A percentile compares a stretch with the other conserved stretches of the same genome.
Conservation (phyloP, 179 eudicot genomes). For the Gypsophila paniculata region DNA sequence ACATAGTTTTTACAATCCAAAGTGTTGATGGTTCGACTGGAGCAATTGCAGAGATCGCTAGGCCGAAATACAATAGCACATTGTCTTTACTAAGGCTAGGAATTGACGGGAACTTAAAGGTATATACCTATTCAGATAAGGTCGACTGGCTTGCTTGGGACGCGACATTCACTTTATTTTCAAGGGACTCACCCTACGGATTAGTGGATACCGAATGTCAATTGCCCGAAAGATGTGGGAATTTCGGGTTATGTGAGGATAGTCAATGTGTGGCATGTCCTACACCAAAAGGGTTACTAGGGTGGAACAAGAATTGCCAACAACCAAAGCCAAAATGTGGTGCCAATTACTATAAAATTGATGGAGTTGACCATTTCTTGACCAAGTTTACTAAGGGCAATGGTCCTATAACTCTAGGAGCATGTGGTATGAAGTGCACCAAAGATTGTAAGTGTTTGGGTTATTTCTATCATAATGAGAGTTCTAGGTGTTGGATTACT, state of each 20-base stretch:
- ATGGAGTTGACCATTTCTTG: conserved; percentile 46
- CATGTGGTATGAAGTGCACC: conserved; percentile 40
- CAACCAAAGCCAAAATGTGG: conserved; percentile 34
- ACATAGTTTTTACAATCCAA: conserved; percentile 25
- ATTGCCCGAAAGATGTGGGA: conserved; percentile 42
- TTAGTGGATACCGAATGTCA: conserved; percentile 40
- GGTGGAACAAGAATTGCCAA: conserved; percentile 51
- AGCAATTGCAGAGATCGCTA: conserved; percentile 20
- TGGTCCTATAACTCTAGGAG: conserved; percentile 36
- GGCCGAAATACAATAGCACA: conserved; percentile 43
- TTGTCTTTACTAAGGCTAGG: conserved; percentile 41
- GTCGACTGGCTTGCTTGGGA: conserved; percentile 33
- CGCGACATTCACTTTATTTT: conserved; percentile 30
- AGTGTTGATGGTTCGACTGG: conserved; percentile 20
- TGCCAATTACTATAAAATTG: conserved; percentile 35
- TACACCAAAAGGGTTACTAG: conserved; percentile 39
- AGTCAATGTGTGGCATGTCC: conserved; percentile 63
- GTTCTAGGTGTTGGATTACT: conserved; percentile 51
- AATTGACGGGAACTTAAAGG: conserved; percentile 39
- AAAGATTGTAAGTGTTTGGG: conserved; percentile 58
- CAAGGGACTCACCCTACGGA: conserved; percentile 20
- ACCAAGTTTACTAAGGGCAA: conserved; percentile 42
- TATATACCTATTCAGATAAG: conserved; percentile 33
- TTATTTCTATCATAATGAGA: conserved; percentile 42
- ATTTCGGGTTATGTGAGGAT: conserved; percentile 50